Evolutionary conservation across 2,329 filamentous ascomycete species (phyloP), one percentile per base, ranked within the genome.

Genomic region (Aspergillus thermomutatus): DNA sequence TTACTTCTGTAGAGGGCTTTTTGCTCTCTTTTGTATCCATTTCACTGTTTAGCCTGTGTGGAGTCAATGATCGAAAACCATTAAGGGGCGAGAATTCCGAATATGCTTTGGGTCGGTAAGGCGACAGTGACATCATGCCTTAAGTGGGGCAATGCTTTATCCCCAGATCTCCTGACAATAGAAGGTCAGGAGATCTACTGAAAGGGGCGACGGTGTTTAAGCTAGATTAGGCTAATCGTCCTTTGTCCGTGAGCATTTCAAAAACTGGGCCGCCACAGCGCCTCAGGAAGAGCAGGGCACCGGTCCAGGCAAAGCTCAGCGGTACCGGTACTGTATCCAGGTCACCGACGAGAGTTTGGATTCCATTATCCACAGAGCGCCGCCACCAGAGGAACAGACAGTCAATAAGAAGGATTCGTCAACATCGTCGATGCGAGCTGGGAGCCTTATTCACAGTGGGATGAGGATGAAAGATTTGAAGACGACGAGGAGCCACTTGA

Each of bases 401-500:
- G 4, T 23, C 40, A 43, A 21, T n/a, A 11, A 6, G 40, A 19
- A 4, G 40, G 40, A 9, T 21, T 19, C 21, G 40, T 11, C 40
- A 43, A 43, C 19, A 9, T 11, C 4, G 10, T 43, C 1, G 21
- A 23, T 23, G 21, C n/a, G 40, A 23, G 21, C 8, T 21, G 40
- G 19, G 40, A 43, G 40, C 8, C 21, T 19, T 21, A 43, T 11
- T 19, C n/a, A 17, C 21, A 11, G 3, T 19, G 21, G 19, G 40
- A 43, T 10, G 40, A 17, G 3, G n/a, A 21, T 10, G 40, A 43
- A 19, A 11, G 40, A 4, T 2, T 21, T 43, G 41, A 54, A 26
- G 14, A 55, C 14, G 25, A 8, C 4, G 49, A 53, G 25, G 53
- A 60, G 49, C 54, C 60, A 3, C 26, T 61, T 25, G 60, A 62